A percentile compares a stretch with the other conserved stretches of the same genome.
Conservation (phyloP, 805 yeast species). For the Spathaspora sp. region DNA sequence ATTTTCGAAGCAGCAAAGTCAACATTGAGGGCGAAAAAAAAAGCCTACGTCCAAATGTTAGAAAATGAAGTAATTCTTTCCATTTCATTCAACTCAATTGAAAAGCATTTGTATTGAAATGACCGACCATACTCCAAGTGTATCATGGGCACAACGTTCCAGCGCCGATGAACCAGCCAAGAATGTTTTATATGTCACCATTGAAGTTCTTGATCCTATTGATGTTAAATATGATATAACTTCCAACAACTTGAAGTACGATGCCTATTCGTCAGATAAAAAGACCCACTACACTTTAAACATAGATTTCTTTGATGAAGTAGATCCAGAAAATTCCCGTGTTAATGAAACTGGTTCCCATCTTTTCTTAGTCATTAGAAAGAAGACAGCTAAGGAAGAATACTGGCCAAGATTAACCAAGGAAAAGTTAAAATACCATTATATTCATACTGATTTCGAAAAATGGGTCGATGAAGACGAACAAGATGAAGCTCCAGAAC, state of each 20-base stretch:
- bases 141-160: conserved; percentile 97
- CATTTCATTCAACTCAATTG: neutral
- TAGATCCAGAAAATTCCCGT: conserved; percentile 65
- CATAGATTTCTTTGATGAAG: conserved; percentile 72
- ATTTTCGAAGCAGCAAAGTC: neutral
- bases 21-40: neutral
- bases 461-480: conserved; percentile 99
- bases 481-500: conserved; percentile 69
- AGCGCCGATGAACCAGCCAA: conserved; percentile 65
- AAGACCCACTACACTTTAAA: conserved; percentile 59
- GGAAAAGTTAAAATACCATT: conserved; percentile 74
- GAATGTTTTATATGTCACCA: conserved; percentile 72
- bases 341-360: conserved; percentile 55
- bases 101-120: neutral
- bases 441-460: conserved; percentile 91
- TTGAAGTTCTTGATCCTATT: conserved; percentile 67
- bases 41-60: neutral
- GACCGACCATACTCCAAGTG: conserved; percentile 43
- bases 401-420: conserved; percentile 96
- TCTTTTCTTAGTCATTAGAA: conserved; percentile 61
- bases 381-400: conserved; percentile 65
- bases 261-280: conserved; percentile 39
- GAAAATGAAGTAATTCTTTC: neutral
- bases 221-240: conserved; percentile 62
- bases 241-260: conserved; percentile 48